Percentiles rank a stretch among this genome's conserved stretches.
phyloP scores from a whole-genome alignment of 768 basidiomycete species.

The Mycena belliarum region DNA sequence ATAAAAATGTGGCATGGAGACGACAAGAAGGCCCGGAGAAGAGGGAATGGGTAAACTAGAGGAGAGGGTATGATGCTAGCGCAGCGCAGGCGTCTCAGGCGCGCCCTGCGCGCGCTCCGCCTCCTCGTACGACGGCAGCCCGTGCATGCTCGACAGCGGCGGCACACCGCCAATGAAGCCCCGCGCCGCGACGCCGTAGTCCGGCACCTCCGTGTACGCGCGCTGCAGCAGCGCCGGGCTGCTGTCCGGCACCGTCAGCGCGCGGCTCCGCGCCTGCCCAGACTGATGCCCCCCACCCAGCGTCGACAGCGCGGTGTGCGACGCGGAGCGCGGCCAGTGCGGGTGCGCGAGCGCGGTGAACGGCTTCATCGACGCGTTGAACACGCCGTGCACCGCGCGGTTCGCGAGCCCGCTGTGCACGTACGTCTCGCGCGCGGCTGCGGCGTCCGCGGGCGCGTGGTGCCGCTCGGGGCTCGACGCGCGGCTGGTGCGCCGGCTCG shows the following conservation, averaged over 20 bases:
- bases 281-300: no score
- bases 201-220: conserved; percentile 78
- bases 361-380: conserved; percentile 65
- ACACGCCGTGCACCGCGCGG: conserved; percentile 52
- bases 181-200: conserved; percentile 79
- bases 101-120: conserved; percentile 30
- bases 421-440: conserved; percentile 45
- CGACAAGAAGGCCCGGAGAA: background rate
- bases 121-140: conserved; percentile 88
- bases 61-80: background rate
- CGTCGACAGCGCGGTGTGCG: conserved; percentile 25
- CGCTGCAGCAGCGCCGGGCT: conserved; percentile 49
- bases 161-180: conserved; percentile 93
- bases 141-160: conserved; percentile 72
- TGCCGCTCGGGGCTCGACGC: conserved; percentile 60
- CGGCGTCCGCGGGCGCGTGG: conserved; percentile 10
- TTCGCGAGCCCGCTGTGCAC: conserved; percentile 54
- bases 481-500: conserved; percentile 44
- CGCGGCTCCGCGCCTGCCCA: conserved; percentile 18
- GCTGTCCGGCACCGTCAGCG: conserved; percentile 19
- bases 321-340: conserved; percentile 40
- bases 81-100: conserved; percentile 4
- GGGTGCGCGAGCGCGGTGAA: conserved; percentile 49
- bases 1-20: background rate
- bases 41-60: background rate